Evolutionary conservation across 805 yeast species (phyloP), one percentile per base, ranked within the genome.

Genomic region (Metschnikowia hibisci): DNA sequence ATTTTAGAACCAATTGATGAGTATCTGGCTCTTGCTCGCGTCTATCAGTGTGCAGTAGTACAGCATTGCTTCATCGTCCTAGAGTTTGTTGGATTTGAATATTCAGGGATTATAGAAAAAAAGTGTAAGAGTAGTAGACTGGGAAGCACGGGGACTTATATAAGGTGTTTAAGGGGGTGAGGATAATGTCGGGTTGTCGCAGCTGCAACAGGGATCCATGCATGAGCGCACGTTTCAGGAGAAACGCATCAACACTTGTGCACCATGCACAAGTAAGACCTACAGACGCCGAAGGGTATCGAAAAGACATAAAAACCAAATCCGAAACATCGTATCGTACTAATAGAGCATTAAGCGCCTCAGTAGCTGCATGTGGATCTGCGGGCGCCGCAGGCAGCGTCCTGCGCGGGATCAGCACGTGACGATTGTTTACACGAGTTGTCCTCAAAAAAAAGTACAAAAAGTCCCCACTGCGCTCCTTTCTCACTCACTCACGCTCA

Each of bases 391-490:
- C 33, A 20, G 40, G 18, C 31, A 28, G 33, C 32, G 40, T 37
- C 35, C 42, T 30, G 44, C 25, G 44, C 36, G 34, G 40, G 44
- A 41, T 29, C 37, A 25, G 42, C 38, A 52, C 56, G 56, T 52
- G 56, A 44, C 42, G 30, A 7, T 39, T 52, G 52, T 52, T 51
- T 51, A 52, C 55, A 47, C 52, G 52, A 45, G 46, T 36, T 26
- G 42, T 34, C 44, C 41, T 41, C 34, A 37, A 45, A 44, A 48
- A 50, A 50, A 47, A 38, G 45, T 38, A 41, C 44, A 41, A 50
- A 46, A 43, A 41, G 25, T 20, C 42, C 38, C 43, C 35, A 32
- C 44, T 23, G 32, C 40, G 28, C 40, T 41, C 45, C 50, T 38
- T 44, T 42, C 41, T 37, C 49, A 32, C 42, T 39, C 42, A 29